These are phyloP conservation scores for Umbellularia californica DNA, from an alignment of 164 flowering plant species.

Conservation along the genomic window DNA sequence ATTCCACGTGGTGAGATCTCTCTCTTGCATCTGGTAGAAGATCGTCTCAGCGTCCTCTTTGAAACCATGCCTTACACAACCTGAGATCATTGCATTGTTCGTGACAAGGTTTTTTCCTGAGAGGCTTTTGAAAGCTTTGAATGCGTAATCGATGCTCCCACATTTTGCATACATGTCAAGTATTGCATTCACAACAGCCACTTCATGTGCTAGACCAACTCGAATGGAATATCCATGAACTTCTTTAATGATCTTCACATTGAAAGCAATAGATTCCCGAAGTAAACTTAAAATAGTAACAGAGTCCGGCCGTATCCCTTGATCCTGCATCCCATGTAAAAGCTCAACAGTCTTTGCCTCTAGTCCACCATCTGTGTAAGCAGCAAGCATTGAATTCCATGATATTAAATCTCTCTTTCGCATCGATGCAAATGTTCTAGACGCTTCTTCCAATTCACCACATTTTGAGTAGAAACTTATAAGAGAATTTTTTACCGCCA, in stretches of 20 bases:
- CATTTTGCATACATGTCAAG: constrained; percentile 81
- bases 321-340: constrained; percentile 40
- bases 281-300: constrained; percentile 53
- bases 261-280: constrained; percentile 27
- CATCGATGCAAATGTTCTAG: constrained; percentile 37
- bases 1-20: constrained; percentile 72
- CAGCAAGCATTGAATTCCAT: constrained; percentile 81
- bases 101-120: constrained; percentile 45
- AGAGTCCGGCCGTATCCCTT: constrained; percentile 54
- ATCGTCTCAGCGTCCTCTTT: constrained; percentile 37
- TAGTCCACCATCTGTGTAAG: constrained; percentile 30
- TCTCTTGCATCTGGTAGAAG: constrained; percentile 41
- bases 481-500: constrained; percentile 60
- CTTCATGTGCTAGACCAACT: constrained; percentile 29
- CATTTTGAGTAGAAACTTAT: constrained; percentile 67
- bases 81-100: constrained; percentile 57
- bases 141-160: constrained; percentile 51
- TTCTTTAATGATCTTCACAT: constrained; percentile 47
- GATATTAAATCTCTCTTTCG: constrained; percentile 57
- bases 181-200: constrained; percentile 52
- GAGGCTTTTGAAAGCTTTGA: constrained; percentile 44
- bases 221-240: constrained; percentile 52
- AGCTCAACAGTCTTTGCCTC: constrained; percentile 28
- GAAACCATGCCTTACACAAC: constrained; percentile 32
- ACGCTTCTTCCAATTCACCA: constrained; percentile 38